These are phyloP conservation scores for Sequoia sempervirens DNA, from an alignment of 75 land plant species.

Conservation along the genomic window DNA sequence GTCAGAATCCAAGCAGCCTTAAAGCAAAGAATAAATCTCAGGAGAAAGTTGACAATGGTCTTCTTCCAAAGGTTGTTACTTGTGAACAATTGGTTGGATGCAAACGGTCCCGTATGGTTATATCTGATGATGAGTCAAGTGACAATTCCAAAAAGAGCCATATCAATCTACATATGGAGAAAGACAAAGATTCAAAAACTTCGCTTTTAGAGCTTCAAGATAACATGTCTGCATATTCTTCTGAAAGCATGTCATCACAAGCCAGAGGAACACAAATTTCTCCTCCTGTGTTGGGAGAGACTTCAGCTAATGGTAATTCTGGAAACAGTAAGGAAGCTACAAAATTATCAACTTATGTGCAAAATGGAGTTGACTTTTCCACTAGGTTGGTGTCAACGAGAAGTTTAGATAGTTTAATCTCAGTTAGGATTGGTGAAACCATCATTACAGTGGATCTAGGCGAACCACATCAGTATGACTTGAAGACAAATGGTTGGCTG, in stretches of 20 bases:
- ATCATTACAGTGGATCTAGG: slow-evolving; percentile 36
- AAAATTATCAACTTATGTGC: neutral
- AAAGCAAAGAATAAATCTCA: slow-evolving; percentile 3
- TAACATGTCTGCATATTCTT: neutral
- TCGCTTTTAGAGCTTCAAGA: neutral
- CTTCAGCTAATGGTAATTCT: neutral
- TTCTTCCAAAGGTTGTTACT: slow-evolving; percentile 17
- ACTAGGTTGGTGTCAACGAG: neutral
- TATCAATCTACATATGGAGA: neutral
- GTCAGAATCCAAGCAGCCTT: neutral
- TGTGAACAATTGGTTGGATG: slow-evolving; percentile 32
- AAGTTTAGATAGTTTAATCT: slow-evolving; percentile 10
- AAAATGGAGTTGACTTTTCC: neutral
- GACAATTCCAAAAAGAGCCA: slow-evolving; percentile 10
- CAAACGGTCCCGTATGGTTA: slow-evolving; percentile 65
- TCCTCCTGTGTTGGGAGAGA: neutral
- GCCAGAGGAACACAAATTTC: neutral
- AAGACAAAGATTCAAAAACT: slow-evolving; percentile 3
- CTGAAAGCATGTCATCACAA: neutral
- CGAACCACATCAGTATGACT: slow-evolving; percentile 11
- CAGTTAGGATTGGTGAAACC: slow-evolving; percentile 50
- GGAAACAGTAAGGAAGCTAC: neutral
- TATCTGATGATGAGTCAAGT: slow-evolving; percentile 82
- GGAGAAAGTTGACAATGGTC: neutral
- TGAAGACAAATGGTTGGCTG: slow-evolving; percentile 38